Conservation (phyloP, 2,329 filamentous ascomycete genomes). For the Salinomyces thailandicus region DNA sequence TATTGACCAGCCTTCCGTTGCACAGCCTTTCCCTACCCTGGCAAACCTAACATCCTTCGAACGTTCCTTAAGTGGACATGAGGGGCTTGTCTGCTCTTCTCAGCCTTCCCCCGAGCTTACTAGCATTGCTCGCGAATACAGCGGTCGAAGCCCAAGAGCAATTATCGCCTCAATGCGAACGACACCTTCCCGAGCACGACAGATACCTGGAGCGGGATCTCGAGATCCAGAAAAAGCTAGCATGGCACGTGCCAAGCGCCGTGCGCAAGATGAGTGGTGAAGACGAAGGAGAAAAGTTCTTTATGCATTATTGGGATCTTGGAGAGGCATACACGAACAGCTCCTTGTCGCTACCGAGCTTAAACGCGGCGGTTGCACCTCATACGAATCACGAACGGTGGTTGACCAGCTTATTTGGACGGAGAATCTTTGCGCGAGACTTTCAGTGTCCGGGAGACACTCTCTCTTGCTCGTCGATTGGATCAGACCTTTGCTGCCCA, state of each 20-base stretch:
- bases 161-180: constrained; percentile 4
- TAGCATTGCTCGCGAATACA: constrained; percentile 11
- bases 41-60: background rate
- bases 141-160: constrained; percentile 16
- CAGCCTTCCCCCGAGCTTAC: constrained; percentile 18
- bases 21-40: background rate
- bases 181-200: constrained; percentile 33
- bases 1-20: background rate
- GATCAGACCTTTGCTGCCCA: constrained; percentile 62
- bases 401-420: constrained; percentile 14
- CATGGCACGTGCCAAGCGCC: constrained; percentile 44
- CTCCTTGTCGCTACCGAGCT: constrained; percentile 19
- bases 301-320: constrained; percentile 53
- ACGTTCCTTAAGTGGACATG: constrained; percentile 8
- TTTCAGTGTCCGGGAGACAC: constrained; percentile 60
- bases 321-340: constrained; percentile 15
- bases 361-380: constrained; percentile 41
- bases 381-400: constrained; percentile 30
- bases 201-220: constrained; percentile 31
- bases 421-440: constrained; percentile 40
- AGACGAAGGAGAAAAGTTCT: constrained; percentile 64
- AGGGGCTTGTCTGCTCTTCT: constrained; percentile 13
- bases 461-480: constrained; percentile 52
- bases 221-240: constrained; percentile 31
- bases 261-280: constrained; percentile 61